Percentiles rank a stretch among this genome's conserved stretches.
Evolutionary conservation across 345 rosid species (phyloP).

Genomic region (Eucalyptus fibrosa): DNA sequence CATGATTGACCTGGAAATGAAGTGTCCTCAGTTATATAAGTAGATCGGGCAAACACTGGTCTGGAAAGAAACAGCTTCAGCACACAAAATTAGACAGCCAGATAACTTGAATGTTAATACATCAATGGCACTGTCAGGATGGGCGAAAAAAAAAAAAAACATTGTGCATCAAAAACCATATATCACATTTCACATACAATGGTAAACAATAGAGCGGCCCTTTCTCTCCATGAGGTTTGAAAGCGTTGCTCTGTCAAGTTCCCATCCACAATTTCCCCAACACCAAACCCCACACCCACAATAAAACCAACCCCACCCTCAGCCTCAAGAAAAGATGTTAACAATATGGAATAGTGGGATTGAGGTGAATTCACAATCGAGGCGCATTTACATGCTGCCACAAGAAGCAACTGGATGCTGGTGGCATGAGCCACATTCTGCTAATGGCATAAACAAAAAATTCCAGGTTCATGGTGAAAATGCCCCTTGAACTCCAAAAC

Average conservation of each 20-base stretch:
- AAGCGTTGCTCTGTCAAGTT: not conserved
- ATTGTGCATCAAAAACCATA: not conserved
- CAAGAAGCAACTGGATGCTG: not conserved
- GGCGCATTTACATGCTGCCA: not conserved
- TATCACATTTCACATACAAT: not conserved
- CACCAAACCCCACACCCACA: not conserved
- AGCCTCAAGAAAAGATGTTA: not conserved
- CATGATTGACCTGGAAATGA: slow-evolving; percentile 50
- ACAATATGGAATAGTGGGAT: not conserved
- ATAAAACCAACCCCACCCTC: not conserved
- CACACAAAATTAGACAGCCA: not conserved
- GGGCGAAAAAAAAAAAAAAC: too few species aligned
- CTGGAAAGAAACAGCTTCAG: not conserved
- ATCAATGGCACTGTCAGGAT: not conserved
- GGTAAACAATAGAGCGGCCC: not conserved
- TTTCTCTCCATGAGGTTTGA: not conserved
- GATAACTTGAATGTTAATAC: not conserved
- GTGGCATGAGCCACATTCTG: not conserved
- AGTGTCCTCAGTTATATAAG: not conserved
- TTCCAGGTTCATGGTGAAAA: not conserved
- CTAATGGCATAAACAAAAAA: not conserved
- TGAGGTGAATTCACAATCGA: not conserved
- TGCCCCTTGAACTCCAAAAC: not conserved
- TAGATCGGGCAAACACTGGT: not conserved
- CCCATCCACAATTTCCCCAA: not conserved